Evolutionary conservation across 208 protist species (phyloP).

Genomic region (Leishmania arabica): DNA sequence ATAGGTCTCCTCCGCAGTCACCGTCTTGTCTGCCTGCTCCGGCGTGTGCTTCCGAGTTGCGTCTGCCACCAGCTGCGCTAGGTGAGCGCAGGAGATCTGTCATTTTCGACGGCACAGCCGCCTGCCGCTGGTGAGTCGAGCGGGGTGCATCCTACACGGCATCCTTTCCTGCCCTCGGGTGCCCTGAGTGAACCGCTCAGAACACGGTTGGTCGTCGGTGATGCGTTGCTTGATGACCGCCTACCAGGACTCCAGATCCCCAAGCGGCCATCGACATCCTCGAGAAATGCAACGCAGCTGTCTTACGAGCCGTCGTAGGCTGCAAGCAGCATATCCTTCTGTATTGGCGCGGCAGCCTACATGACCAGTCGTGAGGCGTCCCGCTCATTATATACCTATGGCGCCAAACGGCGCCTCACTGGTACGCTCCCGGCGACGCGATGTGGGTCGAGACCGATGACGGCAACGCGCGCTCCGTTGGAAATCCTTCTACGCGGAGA

Average conservation of each 20-base stretch:
- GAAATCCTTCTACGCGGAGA: background rate
- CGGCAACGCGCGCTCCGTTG: background rate
- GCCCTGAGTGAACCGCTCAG: background rate
- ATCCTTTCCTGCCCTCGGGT: conserved; percentile 9
- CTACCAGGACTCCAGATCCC: conserved; percentile 2
- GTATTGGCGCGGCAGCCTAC: too few relatives aligned
- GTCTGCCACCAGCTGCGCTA: background rate
- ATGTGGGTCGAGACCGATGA: background rate
- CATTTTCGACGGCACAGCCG: background rate
- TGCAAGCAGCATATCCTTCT: conserved; percentile 12
- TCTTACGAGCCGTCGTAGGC: conserved; percentile 15
- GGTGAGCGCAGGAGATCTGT: background rate
- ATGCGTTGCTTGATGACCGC: background rate
- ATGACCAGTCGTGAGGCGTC: background rate
- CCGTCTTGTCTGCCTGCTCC: background rate
- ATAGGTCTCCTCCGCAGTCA: conserved; percentile 5
- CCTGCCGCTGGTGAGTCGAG: background rate
- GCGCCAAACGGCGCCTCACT: background rate
- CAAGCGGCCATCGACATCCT: conserved; percentile 8
- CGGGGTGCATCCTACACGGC: background rate
- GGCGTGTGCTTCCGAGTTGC: background rate
- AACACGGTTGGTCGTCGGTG: background rate
- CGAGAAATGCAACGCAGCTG: conserved; percentile 1
- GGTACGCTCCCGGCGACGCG: background rate
- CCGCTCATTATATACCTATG: background rate